These are phyloP conservation scores for Tarenaya hassleriana DNA, from an alignment of 345 rosid genomes.

Conservation along the genomic window DNA sequence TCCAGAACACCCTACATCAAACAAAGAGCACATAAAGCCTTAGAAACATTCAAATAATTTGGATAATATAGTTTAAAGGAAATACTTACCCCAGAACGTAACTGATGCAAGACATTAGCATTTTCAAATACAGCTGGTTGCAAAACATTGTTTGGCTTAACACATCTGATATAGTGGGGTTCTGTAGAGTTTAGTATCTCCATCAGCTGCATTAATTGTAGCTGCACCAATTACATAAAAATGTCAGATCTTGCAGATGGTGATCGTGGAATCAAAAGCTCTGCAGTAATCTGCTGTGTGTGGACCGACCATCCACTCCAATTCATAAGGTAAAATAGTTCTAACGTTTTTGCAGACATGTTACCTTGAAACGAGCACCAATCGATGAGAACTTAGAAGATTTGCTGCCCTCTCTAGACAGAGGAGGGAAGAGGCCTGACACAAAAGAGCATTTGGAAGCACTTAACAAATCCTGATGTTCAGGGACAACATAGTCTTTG, in stretches of 20 bases:
- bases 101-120: slow-evolving; percentile 60
- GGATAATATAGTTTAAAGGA: slow-evolving; percentile 8
- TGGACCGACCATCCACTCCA: slow-evolving; percentile 14
- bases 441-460: slow-evolving; percentile 74
- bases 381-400: slow-evolving; percentile 81
- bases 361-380: slow-evolving; percentile 85
- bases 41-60: slow-evolving; percentile 12
- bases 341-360: slow-evolving; percentile 8
- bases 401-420: slow-evolving; percentile 60
- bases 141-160: slow-evolving; percentile 69
- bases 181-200: slow-evolving; percentile 77
- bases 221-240: slow-evolving; percentile 50
- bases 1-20: slow-evolving; percentile 86
- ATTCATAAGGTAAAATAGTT: slow-evolving; percentile 2
- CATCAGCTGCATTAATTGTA: slow-evolving; percentile 87
- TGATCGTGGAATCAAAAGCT: slow-evolving; percentile 13
- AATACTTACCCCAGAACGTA: slow-evolving; percentile 83
- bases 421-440: slow-evolving; percentile 60
- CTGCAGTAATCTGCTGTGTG: slow-evolving; percentile 12
- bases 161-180: slow-evolving; percentile 91
- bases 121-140: slow-evolving; percentile 62
- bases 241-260: slow-evolving; percentile 26
- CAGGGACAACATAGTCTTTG: slow-evolving; percentile 89
- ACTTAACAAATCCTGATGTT: slow-evolving; percentile 87
- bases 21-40: slow-evolving; percentile 20